Base-by-base conservation (phyloP, 1,284 basidiomycete species). In the Omphalotus olearius region DNA sequence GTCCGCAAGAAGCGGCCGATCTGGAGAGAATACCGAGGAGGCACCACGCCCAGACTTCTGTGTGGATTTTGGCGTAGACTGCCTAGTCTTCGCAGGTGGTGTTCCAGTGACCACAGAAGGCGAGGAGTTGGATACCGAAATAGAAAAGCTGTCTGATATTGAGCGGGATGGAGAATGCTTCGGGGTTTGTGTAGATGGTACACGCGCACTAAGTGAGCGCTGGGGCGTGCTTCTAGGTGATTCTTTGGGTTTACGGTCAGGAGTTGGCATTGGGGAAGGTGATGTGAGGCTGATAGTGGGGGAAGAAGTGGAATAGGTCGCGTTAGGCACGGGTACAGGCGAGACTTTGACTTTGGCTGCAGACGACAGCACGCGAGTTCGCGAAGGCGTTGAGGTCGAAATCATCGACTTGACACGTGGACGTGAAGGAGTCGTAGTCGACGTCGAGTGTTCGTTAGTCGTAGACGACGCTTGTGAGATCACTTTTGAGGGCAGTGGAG, bases 371-470 rank as follows among this genome's bases (percentile, higher is more conserved):
- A 49, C 50, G 16, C 44, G 50, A 18, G 46, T 48, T 39, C 39
- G 50, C 16, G 45, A 16, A 9, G 45, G 53, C 30, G 44, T 16
- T 2, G 33, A 26, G 16, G 25, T 43, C 17, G 40, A 48, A 0
- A 48, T 16, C 13, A 47, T 18, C n/a, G 54, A 52, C 28, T 45
- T 47, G 5, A 52, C 51, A 17, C 50, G 54, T 17, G 46, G 17
- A 16, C 50, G 44, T 45, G 54, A 25, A 3, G 40, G 45, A 16
- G 45, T 55, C 14, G 30, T 48, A 23, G 53, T 55, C n/a, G 53
- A 55, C 13, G 53, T 49, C 1, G 53, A 50, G 16, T 23, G 45
- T 37, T 45, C 52, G 28, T 50, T 54, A 7, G 30, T 37, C 30
- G 30, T 33, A 9, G 30, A 33, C 30, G 30, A 33, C 7, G 13